Base-by-base conservation (phyloP, 2,329 filamentous ascomycete species). In the Didymella segeticola region DNA sequence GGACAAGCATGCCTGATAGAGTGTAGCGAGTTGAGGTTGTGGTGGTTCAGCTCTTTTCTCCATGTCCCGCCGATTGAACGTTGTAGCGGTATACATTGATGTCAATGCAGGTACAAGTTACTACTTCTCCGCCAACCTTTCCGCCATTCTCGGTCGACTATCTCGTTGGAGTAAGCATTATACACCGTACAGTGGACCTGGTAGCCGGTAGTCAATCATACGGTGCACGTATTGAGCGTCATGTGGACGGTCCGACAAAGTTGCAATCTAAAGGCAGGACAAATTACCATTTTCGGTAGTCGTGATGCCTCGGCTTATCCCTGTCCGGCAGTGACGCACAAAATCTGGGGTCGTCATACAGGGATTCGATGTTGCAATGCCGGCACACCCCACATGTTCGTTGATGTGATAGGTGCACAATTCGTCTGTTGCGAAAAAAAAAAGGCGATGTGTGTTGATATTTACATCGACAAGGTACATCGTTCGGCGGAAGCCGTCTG, bases 321-420 rank as follows among this genome's bases (percentile, higher is more conserved):
- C 7, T 22, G 23, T 19, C 15, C 11, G 23, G 41, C 25, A 43
- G 5, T 43, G 17, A 56, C 29, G 22, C 26, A 42, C 23, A 14
- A 34, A 54, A 27, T 58, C 39, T 38, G 39, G 48, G 45, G 52
- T 60, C 56, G 56, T 49, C 56, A 58, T 56, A 31, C 56, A 56
- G 14, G 59, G 57, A 34, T 53, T 12, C 26, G 45, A 58, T 58
- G 48, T 54, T 56, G 60, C 45, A 51, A 62, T 62, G 8, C 37
- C 33, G 17, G 26, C 17, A 27, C 39, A 38, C 27, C 43, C 33
- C 39, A 34, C 22, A 45, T 20, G 4, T 34, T 47, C 37, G 29
- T 29, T 23, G 17, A 34, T 31, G 34, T 30, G 36, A 45, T 22
- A 5, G 17, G 7, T 17, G 3, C 10, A 9, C 19, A 4, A 14